Evolutionary conservation across 371 early-diverging fungal species (phyloP), one percentile per base, ranked within the genome.

Genomic region (Saksenaea vasiformis): DNA sequence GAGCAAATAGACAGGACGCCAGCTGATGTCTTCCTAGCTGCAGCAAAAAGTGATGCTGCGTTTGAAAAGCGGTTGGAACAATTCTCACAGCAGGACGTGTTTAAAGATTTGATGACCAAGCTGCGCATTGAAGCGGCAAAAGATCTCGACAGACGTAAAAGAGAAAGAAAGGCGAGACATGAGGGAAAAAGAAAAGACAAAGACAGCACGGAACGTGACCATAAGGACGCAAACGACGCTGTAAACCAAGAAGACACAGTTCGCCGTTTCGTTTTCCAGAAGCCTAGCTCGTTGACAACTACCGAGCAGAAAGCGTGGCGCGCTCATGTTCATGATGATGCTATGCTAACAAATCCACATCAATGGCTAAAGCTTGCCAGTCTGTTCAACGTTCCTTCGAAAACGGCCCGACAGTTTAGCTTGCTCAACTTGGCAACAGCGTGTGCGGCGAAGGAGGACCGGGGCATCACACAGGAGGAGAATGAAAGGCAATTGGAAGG

Each of bases 291-390:
- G 9, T 58, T 79, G 2, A 44, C 66, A 26, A 34, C 58, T n/a
- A 31, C 44, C 3, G 72, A 70, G 53, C 74, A 73, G 27, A 69
- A 67, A 31, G 61, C 71, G 10, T 79, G 78, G 78, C 64, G 72
- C 47, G 38, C 71, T 1, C 73, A 68, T 56, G 69, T 74, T 27
- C 65, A 72, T 14, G 71, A 71, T 22, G 77, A 79, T 24, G 69
- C 68, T n/a, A 66, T 69, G 56, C 44, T 76, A 34, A 66, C 65
- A 54, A 74, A 80, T 43, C 80, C 80, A 53, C 80, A 80, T 61
- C 78, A 74, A 59, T 80, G 78, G 76, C 61, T 80, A 11, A 71
- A 71, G 26, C 43, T 77, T 14, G 80, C 78, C 7, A 76, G 68
- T 37, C 47, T 77, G 19, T 80, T 80, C 38, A 73, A 78, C 54